A percentile compares a stretch with the other conserved stretches of the same genome.
These are phyloP conservation scores for Penicillium palitans DNA, from an alignment of 2,329 filamentous ascomycete species.

Conservation along the genomic window DNA sequence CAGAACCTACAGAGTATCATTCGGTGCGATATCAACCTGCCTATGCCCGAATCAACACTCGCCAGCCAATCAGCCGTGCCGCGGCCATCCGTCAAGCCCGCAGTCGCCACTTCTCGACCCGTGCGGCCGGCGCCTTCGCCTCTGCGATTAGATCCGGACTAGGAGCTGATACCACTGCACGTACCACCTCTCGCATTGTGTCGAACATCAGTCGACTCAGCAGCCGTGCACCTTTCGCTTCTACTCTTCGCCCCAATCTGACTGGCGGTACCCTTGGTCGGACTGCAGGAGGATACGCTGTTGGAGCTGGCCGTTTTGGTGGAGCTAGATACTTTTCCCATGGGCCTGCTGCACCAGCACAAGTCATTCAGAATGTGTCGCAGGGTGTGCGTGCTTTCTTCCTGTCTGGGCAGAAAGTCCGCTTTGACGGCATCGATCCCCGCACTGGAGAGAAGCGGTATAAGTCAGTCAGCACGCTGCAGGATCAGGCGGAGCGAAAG, in stretches of 20 bases:
- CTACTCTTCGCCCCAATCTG: slow-evolving; percentile 83
- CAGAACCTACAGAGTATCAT: slow-evolving; percentile 40
- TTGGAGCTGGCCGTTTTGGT: slow-evolving; percentile 67
- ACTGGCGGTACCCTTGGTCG: slow-evolving; percentile 83
- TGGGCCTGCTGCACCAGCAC: slow-evolving; percentile 76
- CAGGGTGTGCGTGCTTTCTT: slow-evolving; percentile 89
- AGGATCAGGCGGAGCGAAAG: slow-evolving; percentile 70
- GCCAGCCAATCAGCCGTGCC: slow-evolving; percentile 61
- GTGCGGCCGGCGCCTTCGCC: slow-evolving; percentile 51
- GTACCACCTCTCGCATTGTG: slow-evolving; percentile 58
- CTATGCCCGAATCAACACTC: slow-evolving; percentile 55
- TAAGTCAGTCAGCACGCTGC: slow-evolving; percentile 70
- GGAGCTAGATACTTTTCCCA: slow-evolving; percentile 88
- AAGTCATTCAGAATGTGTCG: slow-evolving; percentile 94
- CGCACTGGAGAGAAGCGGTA: slow-evolving; percentile 73
- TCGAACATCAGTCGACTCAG: slow-evolving; percentile 63
- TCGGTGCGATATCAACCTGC: slow-evolving; percentile 59
- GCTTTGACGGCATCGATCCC: slow-evolving; percentile 75
- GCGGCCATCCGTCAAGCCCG: slow-evolving; percentile 65
- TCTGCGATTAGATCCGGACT: slow-evolving; percentile 46
- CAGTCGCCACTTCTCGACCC: slow-evolving; percentile 64
- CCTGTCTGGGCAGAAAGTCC: slow-evolving; percentile 83
- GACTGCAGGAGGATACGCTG: slow-evolving; percentile 83
- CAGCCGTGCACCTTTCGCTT: slow-evolving; percentile 80
- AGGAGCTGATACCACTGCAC: slow-evolving; percentile 53